Percentiles rank a stretch among this genome's conserved stretches.
Evolutionary conservation across 192 early-diverging fungal species (phyloP).

Genomic region (Gigaspora rosea): DNA sequence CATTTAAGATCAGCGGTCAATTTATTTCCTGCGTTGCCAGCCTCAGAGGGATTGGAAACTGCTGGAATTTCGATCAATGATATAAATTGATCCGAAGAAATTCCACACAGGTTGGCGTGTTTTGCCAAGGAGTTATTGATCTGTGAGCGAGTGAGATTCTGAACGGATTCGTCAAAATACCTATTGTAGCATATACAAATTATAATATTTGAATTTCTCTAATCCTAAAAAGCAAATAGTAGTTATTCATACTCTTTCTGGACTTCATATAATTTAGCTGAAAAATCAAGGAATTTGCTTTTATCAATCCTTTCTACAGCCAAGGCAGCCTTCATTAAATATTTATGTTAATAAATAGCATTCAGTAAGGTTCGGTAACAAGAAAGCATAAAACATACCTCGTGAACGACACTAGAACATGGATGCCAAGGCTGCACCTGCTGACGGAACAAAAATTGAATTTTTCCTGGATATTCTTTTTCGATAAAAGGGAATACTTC

Average conservation of each 20-base stretch:
- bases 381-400: slow-evolving; percentile 40
- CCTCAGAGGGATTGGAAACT: slow-evolving; percentile 38
- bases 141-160: slow-evolving; percentile 56
- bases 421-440: slow-evolving; percentile 91
- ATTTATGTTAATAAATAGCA: too few species aligned
- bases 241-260: slow-evolving; percentile 53
- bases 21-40: slow-evolving; percentile 67
- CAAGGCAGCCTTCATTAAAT: slow-evolving; percentile 52
- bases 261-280: slow-evolving; percentile 56
- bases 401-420: slow-evolving; percentile 68
- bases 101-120: slow-evolving; percentile 48
- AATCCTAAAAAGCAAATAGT: background rate
- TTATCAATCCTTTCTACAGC: slow-evolving; percentile 67
- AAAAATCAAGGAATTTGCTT: slow-evolving; percentile 53
- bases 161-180: slow-evolving; percentile 65
- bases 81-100: slow-evolving; percentile 48
- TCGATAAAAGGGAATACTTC: slow-evolving; percentile 59
- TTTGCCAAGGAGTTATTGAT: slow-evolving; percentile 55
- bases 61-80: slow-evolving; percentile 49
- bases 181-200: slow-evolving; percentile 20
- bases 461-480: slow-evolving; percentile 41
- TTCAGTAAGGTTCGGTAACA: too few species aligned
- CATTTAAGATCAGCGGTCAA: slow-evolving; percentile 71
- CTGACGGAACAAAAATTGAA: slow-evolving; percentile 74
- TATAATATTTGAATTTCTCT: too few species aligned